Conservation (phyloP, 1,284 basidiomycete genomes). For the Ustilago xerochloae region DNA sequence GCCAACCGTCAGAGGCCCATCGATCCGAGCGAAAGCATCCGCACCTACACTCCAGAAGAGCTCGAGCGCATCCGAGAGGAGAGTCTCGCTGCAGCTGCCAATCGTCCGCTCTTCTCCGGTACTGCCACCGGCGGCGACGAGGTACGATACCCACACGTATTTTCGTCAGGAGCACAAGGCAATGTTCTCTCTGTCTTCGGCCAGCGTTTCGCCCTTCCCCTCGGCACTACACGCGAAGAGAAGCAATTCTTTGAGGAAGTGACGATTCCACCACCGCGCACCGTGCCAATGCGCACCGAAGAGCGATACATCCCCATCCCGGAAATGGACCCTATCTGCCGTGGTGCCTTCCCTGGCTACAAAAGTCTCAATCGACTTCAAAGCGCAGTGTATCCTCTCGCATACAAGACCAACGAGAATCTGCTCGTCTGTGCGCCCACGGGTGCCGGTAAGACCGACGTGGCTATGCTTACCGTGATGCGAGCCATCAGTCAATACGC, state of each 20-base stretch:
- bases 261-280: slow-evolving; percentile 83
- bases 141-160: slow-evolving; percentile 83
- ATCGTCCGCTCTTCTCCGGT: slow-evolving; percentile 76
- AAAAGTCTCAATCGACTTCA: slow-evolving; percentile 90
- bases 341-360: slow-evolving; percentile 91
- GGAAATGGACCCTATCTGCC: slow-evolving; percentile 82
- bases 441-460: slow-evolving; percentile 90
- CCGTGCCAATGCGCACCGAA: slow-evolving; percentile 78
- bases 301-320: slow-evolving; percentile 81
- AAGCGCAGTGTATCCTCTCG: slow-evolving; percentile 92
- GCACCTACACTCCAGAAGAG: slow-evolving; percentile 72
- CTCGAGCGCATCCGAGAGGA: slow-evolving; percentile 78
- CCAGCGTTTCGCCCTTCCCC: slow-evolving; percentile 81
- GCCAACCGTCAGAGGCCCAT: slow-evolving; percentile 19
- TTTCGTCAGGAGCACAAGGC: slow-evolving; percentile 78
- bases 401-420: slow-evolving; percentile 94
- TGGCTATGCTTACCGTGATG: slow-evolving; percentile 93
- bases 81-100: slow-evolving; percentile 75
- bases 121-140: slow-evolving; percentile 75
- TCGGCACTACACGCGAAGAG: slow-evolving; percentile 80
- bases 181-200: slow-evolving; percentile 80
- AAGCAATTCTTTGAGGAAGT: slow-evolving; percentile 77
- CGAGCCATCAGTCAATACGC: slow-evolving; percentile 84
- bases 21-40: slow-evolving; percentile 33
- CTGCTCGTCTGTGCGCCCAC: slow-evolving; percentile 77